Percentiles rank a stretch among this genome's conserved stretches.
phyloP scores from a whole-genome alignment of 1,284 basidiomycete genomes.

The Xerocomus cyaneibrunnescens region DNA sequence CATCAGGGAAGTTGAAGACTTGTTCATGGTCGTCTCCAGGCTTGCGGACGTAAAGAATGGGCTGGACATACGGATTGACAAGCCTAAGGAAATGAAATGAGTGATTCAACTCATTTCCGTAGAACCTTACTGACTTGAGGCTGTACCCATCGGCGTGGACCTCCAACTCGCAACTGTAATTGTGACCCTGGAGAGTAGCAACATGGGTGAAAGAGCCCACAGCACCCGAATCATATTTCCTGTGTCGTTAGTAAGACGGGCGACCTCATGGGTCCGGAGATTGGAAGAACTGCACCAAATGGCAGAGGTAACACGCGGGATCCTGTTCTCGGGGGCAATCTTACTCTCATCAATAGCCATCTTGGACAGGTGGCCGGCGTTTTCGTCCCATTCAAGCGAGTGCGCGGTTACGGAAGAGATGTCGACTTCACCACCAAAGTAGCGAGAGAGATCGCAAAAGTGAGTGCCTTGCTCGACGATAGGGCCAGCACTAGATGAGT shows the following conservation, averaged over 20 bases:
- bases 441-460: conserved; percentile 89
- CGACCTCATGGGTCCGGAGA: conserved; percentile 18
- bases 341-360: conserved; percentile 78
- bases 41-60: conserved; percentile 80
- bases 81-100: conserved; percentile 49
- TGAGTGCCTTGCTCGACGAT: conserved; percentile 97
- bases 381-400: conserved; percentile 89
- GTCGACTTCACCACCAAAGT: conserved; percentile 98
- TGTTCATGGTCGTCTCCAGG: conserved; percentile 87
- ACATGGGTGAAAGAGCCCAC: conserved; percentile 89
- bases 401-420: conserved; percentile 81
- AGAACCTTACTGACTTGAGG: conserved; percentile 55
- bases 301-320: conserved; percentile 77
- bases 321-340: conserved; percentile 76
- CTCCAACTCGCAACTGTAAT: conserved; percentile 93
- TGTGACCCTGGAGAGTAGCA: conserved; percentile 84
- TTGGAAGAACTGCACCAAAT: conserved; percentile 56
- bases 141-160: conserved; percentile 88
- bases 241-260: conserved; percentile 28
- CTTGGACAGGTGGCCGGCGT: conserved; percentile 83
- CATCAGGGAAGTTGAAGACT: conserved; percentile 72
- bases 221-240: conserved; percentile 93
- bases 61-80: conserved; percentile 85
- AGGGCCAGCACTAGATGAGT: conserved; percentile 68
- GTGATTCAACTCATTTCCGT: conserved; percentile 4